Evolutionary conservation across 139 green algal genomes (phyloP), one percentile per base, ranked within the genome.

Genomic region (Chlamydomonas incerta): DNA sequence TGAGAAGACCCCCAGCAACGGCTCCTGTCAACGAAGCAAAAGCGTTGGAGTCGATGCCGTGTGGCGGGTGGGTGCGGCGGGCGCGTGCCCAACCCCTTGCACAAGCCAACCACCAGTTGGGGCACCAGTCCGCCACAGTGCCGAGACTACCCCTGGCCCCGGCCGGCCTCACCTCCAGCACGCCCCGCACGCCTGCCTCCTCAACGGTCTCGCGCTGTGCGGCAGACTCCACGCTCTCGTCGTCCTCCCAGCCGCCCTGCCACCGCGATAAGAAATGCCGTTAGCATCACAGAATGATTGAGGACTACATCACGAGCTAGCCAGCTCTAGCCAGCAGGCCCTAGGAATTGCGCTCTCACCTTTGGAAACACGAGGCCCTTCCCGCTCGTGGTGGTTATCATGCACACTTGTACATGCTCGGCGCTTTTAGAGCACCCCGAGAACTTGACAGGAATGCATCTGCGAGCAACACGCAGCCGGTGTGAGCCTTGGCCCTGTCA

Each of bases 161-260:
- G n/a, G 15, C 28, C 8, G 15, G 20, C 62, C 72, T 50, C 73
- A 95, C 93, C 92, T 98, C 94, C 20, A 99, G 83, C 17, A 75
- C 63, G 3, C 96, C 97, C 4, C 93, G 81, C 55, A 99, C 95
- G 17, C 97, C 97, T 47, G 96, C 97, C 87, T 99, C 97, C 84
- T 99, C 97, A 63, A 99, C 87, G 3, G 97, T 98, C 83, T 99
- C 97, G 13, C 97, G 84, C 57, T 83, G 79, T 0, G 96, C 97
- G 35, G 97, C 97, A 24, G 87, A 83, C 69, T 98, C 92, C 63
- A 97, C 85, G n/a, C 85, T 94, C 87, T 99, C 97, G 65, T 99
- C 97, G 41, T 90, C 89, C 82, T 99, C 96, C 96, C 96, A 99
- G 8, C 96, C 96, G 47, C 96, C 96, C 95, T 97, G 92, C 15